Conservation (phyloP, 495 filamentous ascomycete species). For the Trichoderma erinaceum region DNA sequence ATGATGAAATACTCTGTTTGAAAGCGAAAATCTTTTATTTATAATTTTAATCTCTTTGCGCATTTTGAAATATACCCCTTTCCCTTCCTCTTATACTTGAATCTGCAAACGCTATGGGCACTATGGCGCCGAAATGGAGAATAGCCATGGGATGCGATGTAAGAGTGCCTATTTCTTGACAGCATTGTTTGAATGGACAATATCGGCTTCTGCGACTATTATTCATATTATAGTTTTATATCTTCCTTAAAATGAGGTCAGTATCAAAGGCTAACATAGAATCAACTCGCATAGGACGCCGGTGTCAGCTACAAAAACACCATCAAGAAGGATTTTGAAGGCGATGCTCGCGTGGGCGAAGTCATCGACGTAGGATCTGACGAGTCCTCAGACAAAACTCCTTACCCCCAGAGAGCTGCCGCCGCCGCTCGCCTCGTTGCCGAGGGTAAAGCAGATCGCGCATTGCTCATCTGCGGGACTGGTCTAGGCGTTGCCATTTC, state of each 20-base stretch:
- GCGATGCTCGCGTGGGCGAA: conserved; percentile 58
- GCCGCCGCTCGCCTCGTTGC: conserved; percentile 60
- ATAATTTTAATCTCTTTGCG: too few relatives aligned
- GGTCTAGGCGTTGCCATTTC: conserved; percentile 79
- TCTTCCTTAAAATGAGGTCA: background rate
- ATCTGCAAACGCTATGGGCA: conserved; percentile 12
- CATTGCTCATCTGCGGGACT: conserved; percentile 81
- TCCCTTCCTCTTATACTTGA: background rate
- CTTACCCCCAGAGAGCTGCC: conserved; percentile 76
- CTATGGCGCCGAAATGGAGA: conserved; percentile 39
- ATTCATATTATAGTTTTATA: background rate
- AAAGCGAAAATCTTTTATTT: too few relatives aligned
- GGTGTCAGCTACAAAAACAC: conserved; percentile 73
- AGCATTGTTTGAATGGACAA: background rate
- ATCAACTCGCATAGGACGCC: conserved; percentile 50
- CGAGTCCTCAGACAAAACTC: conserved; percentile 61
- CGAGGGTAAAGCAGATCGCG: conserved; percentile 66
- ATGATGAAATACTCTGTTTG: background rate
- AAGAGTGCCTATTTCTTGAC: conserved; percentile 24
- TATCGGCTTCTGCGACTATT: background rate
- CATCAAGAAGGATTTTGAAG: conserved; percentile 65
- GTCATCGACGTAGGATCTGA: conserved; percentile 61
- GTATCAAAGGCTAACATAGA: background rate
- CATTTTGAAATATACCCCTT: too few relatives aligned
- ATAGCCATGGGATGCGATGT: conserved; percentile 45